Conservation (phyloP, 169 alveolate species). For the Babesia caballi region DNA sequence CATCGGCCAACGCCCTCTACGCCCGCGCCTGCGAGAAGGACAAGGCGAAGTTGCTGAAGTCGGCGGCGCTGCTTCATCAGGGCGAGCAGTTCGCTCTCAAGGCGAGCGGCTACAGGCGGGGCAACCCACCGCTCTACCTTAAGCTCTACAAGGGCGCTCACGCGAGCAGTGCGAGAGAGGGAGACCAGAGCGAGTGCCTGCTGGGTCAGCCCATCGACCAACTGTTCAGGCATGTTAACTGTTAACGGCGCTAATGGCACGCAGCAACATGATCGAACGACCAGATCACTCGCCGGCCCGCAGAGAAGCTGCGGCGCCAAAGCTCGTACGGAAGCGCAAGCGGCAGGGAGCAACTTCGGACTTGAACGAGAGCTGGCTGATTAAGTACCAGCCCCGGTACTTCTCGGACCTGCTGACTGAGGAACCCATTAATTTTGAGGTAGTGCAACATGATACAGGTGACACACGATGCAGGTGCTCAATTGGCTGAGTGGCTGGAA, state of each 20-base stretch:
- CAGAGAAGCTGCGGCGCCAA: not conserved
- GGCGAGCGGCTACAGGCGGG: conserved; percentile 25
- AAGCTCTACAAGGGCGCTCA: conserved; percentile 20
- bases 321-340: conserved; percentile 16
- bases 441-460: not conserved
- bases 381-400: conserved; percentile 68
- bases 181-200: not conserved
- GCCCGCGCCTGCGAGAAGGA: conserved; percentile 15
- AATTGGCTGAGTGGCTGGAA: conserved; percentile 63
- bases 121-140: conserved; percentile 54
- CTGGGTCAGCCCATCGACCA: conserved; percentile 44
- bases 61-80: conserved; percentile 23
- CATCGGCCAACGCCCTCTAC: conserved; percentile 14
- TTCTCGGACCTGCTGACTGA: conserved; percentile 74
- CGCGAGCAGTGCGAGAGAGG: not conserved
- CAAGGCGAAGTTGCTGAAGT: conserved; percentile 32
- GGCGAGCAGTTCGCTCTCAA: conserved; percentile 57
- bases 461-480: conserved; percentile 6
- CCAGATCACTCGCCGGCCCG: not conserved
- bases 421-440: conserved; percentile 72
- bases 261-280: conserved; percentile 43
- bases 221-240: conserved; percentile 40
- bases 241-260: not conserved
- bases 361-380: conserved; percentile 50
- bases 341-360: not conserved